Conservation (phyloP, 768 basidiomycete species). For the Strobilomyces confusus region DNA sequence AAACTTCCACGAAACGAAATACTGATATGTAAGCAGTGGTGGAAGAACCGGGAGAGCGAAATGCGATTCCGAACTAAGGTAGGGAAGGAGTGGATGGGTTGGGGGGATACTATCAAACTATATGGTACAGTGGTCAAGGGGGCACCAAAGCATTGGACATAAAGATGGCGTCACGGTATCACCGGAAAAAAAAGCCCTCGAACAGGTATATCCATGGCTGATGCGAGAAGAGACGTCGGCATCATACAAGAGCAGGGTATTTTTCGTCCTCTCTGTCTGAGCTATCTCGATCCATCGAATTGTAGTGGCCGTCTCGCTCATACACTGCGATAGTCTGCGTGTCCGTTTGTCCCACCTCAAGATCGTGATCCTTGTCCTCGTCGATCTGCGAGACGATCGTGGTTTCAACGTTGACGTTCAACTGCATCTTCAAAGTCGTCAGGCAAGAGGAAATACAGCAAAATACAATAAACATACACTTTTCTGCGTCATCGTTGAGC, state of each 20-base stretch:
- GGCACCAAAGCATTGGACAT: background rate
- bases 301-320: slow-evolving; percentile 16
- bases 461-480: slow-evolving; percentile 15
- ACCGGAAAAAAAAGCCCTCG: background rate
- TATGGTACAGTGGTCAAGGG: slow-evolving; percentile 11
- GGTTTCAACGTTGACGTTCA: slow-evolving; percentile 33
- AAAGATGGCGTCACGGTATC: background rate
- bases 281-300: slow-evolving; percentile 18
- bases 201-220: slow-evolving; percentile 10
- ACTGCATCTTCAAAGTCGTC: slow-evolving; percentile 3
- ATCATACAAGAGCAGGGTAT: slow-evolving; percentile 12
- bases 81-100: background rate
- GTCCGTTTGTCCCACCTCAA: slow-evolving; percentile 13
- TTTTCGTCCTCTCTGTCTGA: slow-evolving; percentile 20
- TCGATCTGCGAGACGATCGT: slow-evolving; percentile 32
- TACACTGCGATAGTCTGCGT: slow-evolving; percentile 12
- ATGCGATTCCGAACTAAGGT: background rate
- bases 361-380: slow-evolving; percentile 22
- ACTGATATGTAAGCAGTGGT: background rate
- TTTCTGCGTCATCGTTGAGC: slow-evolving; percentile 15
- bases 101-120: background rate
- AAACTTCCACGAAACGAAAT: background rate
- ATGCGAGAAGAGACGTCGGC: background rate
- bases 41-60: background rate
- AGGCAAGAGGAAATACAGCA: background rate